A percentile compares a stretch with the other conserved stretches of the same genome.
Evolutionary conservation across 176 grass and related monocot species (phyloP).

Genomic region (Echinochloa phyllopogon): DNA sequence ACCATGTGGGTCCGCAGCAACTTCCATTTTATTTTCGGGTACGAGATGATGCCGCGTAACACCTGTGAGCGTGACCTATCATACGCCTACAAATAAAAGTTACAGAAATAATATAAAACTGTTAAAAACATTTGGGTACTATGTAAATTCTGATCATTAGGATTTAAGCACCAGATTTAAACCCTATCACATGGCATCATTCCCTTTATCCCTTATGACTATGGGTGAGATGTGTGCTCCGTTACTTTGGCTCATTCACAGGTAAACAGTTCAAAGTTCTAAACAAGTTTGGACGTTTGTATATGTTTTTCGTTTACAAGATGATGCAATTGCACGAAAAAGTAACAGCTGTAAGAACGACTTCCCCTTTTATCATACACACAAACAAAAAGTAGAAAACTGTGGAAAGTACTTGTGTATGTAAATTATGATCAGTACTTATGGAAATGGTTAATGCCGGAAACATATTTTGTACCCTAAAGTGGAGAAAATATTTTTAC

Average conservation of each 20-base stretch:
- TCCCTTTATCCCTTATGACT: no score
- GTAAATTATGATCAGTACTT: no score
- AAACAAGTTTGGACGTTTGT: not conserved
- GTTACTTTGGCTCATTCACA: no score
- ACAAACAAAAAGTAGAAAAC: no score
- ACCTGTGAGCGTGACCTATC: not conserved
- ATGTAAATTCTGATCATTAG: not conserved
- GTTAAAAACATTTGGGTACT: not conserved
- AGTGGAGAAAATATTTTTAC: not conserved
- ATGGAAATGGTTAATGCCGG: not conserved
- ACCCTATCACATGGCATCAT: not conserved
- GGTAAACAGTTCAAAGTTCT: no score
- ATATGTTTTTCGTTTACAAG: no score
- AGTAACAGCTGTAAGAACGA: not conserved
- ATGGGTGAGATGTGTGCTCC: no score
- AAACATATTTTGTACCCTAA: not conserved
- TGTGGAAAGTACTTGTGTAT: no score
- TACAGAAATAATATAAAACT: not conserved
- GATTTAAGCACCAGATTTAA: not conserved
- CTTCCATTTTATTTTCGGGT: not conserved
- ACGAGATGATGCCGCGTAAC: not conserved
- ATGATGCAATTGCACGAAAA: no score
- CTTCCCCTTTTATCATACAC: not conserved
- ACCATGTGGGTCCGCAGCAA: not conserved
- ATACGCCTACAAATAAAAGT: not conserved